Percentiles rank a stretch among this genome's conserved stretches.
These are phyloP conservation scores for Aethionema arabicum DNA, from an alignment of 345 rosid genomes.

Conservation along the genomic window DNA sequence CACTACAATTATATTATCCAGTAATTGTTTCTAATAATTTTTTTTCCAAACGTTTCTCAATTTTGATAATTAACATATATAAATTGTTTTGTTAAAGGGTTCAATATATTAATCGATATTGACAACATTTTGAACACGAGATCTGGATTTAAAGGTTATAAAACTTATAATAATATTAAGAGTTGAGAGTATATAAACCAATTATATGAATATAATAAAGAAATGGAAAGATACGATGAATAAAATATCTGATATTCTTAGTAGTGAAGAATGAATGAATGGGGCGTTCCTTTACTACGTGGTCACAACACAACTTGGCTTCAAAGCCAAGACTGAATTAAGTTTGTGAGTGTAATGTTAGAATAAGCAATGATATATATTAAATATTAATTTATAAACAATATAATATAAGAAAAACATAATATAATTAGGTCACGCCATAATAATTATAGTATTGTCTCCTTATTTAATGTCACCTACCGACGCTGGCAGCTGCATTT, in stretches of 20 bases:
- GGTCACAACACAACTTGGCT: slow-evolving; percentile 28
- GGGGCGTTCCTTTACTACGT: slow-evolving; percentile 23
- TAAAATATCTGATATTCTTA: slow-evolving; percentile 7
- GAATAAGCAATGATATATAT: slow-evolving; percentile 31
- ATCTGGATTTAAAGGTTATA: not conserved
- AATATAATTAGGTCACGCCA: slow-evolving; percentile 28
- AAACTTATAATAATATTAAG: not conserved
- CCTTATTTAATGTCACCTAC: slow-evolving; percentile 36
- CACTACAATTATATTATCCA: too few species aligned
- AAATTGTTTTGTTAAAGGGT: too few species aligned
- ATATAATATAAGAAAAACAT: not conserved
- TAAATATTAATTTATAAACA: not conserved
- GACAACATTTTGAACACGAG: not conserved
- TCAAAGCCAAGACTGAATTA: slow-evolving; percentile 27
- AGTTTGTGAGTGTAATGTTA: slow-evolving; percentile 1
- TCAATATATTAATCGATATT: too few species aligned
- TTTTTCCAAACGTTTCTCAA: too few species aligned
- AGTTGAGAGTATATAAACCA: not conserved
- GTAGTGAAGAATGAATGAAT: not conserved
- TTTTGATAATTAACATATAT: too few species aligned
- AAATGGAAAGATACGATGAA: slow-evolving; percentile 19
- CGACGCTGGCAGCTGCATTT: slow-evolving; percentile 29
- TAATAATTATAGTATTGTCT: slow-evolving; percentile 28
- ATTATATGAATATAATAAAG: slow-evolving; percentile 12
- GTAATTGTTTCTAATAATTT: too few species aligned